These are phyloP conservation scores for Blastobotrys persicus DNA, from an alignment of 1,139 yeast genomes.

Conservation along the genomic window DNA sequence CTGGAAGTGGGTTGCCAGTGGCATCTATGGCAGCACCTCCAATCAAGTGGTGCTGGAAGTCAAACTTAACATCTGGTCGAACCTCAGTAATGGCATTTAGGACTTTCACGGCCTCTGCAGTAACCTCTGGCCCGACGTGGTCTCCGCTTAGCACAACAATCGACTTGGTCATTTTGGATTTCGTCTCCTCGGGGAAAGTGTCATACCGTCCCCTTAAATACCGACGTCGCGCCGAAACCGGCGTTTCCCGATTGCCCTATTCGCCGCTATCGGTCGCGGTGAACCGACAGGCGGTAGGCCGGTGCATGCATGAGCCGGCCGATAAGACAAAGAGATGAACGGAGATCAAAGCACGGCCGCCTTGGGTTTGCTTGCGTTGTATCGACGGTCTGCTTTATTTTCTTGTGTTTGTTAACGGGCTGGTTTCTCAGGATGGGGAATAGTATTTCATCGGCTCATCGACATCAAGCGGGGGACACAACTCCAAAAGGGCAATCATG, in stretches of 20 bases:
- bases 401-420: background rate
- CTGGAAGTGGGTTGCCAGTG: conserved; percentile 90
- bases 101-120: conserved; percentile 88
- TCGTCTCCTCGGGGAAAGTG: conserved; percentile 7
- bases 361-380: no score
- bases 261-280: no score
- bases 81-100: conserved; percentile 69
- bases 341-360: no score
- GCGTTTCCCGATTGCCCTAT: no score
- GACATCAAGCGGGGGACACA: background rate
- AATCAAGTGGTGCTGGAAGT: conserved; percentile 77
- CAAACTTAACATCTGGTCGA: conserved; percentile 62
- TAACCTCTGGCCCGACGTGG: conserved; percentile 91
- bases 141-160: conserved; percentile 93
- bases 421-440: background rate
- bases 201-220: no score
- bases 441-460: background rate
- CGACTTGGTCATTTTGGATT: conserved; percentile 55
- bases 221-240: no score
- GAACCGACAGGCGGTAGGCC: no score
- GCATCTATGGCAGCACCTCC: conserved; percentile 99
- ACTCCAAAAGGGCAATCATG: background rate
- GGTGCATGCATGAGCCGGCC: no score
- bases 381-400: conserved; percentile 4
- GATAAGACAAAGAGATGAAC: no score